Evolutionary conservation across 1,139 yeast species (phyloP), one percentile per base, ranked within the genome.

Genomic region (Pneumocystis wakefieldiae): DNA sequence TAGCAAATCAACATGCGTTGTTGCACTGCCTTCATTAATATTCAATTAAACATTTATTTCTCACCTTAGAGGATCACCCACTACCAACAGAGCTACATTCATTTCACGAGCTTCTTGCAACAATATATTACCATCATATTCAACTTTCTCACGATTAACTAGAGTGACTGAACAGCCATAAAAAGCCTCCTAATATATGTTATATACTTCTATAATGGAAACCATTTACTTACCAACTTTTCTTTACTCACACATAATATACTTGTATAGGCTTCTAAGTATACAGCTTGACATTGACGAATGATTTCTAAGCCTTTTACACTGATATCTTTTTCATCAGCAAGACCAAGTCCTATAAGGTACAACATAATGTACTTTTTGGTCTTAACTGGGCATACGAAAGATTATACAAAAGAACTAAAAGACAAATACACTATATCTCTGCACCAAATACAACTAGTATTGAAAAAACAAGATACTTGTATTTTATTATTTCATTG

Each of bases 61-160:
- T 36, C 58, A 67, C 70, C 98, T 98, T 73, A 89, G 91, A 42
- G 95, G 96, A 73, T 92, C 98, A 55, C 98, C 98, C 35, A 92
- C 98, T 24, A 92, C 98, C 69, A 92, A 78, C 70, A 92, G 90
- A 0, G 97, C 97, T 72, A 92, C 80, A 64, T 87, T 92, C 28
- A 64, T 66, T 28, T 74, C 77, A 59, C 86, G 83, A 0, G 95
- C 97, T 64, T 82, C 85, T 36, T 78, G 84, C 67, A 92, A 77
- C 66, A 92, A 92, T 57, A 80, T 80, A 70, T 91, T 97, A 36
- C 94, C 83, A 4, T 94, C 95, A 62, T 85, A 78, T 74, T 92
- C 98, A 29, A 92, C 98, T 68, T 91, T 78, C 71, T 92, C 98
- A 74, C 98, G 80, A 72, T 92, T 97, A 15, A 98, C 98, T 64